Conservation (phyloP, 2,329 filamentous ascomycete species). For the Aaosphaeria arxii region DNA sequence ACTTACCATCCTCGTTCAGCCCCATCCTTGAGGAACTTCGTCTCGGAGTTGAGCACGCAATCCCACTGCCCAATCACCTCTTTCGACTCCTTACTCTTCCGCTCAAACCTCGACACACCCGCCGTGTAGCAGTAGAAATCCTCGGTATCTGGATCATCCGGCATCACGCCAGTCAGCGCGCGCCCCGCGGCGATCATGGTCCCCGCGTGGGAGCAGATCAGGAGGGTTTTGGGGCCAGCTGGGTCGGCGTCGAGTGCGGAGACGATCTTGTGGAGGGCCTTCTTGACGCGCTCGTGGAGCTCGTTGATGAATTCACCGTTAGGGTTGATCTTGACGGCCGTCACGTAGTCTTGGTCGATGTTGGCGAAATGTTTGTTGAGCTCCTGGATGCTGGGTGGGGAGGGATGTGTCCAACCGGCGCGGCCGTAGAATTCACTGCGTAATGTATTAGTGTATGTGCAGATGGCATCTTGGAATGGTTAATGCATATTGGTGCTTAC, state of each 20-base stretch:
- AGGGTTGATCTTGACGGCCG: constrained; percentile 64
- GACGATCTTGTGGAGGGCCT: constrained; percentile 68
- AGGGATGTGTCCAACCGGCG: constrained; percentile 81
- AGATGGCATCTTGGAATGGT: background rate
- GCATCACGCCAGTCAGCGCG: constrained; percentile 74
- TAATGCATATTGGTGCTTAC: constrained; percentile 28
- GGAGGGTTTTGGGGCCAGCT: constrained; percentile 62
- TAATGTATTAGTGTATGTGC: background rate
- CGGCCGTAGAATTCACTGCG: constrained; percentile 85
- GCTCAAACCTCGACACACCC: constrained; percentile 67
- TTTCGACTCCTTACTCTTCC: constrained; percentile 43
- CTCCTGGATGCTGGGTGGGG: constrained; percentile 62
- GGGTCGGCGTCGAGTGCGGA: constrained; percentile 65
- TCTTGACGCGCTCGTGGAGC: constrained; percentile 76
- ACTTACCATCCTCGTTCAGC: constrained; percentile 83
- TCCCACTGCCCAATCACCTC: constrained; percentile 77
- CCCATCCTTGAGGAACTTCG: constrained; percentile 73
- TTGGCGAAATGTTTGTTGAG: constrained; percentile 67
- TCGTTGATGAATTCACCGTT: constrained; percentile 77
- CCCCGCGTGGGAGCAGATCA: constrained; percentile 89
- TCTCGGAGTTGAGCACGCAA: constrained; percentile 78
- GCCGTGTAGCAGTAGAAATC: constrained; percentile 87
- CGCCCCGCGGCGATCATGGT: constrained; percentile 83
- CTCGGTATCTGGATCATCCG: constrained; percentile 65
- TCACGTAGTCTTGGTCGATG: constrained; percentile 56